phyloP scores from a whole-genome alignment of 768 basidiomycete species.

The Pleurotus ostreatus region DNA sequence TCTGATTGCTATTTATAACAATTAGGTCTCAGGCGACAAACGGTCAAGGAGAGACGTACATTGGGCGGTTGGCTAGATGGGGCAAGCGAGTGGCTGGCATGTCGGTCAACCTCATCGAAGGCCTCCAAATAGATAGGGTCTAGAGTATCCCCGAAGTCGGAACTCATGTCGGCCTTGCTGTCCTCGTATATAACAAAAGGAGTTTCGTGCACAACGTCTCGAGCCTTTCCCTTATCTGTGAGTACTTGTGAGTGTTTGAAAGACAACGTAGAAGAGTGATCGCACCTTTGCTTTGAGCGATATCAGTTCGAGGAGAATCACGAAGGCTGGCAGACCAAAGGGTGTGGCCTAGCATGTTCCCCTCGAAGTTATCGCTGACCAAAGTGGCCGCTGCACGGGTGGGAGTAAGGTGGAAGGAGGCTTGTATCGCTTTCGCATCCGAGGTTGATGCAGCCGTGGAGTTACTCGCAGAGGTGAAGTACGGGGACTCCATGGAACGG shows the following conservation, averaged over 20 bases:
- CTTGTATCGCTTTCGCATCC: background rate
- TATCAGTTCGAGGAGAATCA: background rate
- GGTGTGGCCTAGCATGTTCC: background rate
- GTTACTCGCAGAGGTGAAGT: background rate
- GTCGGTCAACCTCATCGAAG: background rate
- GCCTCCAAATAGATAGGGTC: background rate
- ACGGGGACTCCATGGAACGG: background rate
- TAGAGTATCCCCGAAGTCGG: conserved; percentile 4
- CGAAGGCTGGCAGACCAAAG: conserved; percentile 2
- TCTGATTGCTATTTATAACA: conserved; percentile 14
- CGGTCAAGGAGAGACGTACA: background rate
- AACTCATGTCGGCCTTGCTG: conserved; percentile 1
- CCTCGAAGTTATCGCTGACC: background rate
- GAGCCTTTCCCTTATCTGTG: background rate
- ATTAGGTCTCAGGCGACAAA: background rate
- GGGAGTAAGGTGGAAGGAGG: background rate
- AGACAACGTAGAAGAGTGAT: no score
- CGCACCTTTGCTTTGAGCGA: no score
- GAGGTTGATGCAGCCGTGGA: background rate
- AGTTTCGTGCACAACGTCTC: background rate
- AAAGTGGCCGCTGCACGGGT: background rate
- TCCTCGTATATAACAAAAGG: background rate
- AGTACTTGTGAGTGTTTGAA: background rate
- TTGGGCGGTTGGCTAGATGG: background rate
- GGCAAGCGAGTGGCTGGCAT: background rate